Evolutionary conservation across 352 stramenopile species (phyloP).

Genomic region (Lagenidium sp.): DNA sequence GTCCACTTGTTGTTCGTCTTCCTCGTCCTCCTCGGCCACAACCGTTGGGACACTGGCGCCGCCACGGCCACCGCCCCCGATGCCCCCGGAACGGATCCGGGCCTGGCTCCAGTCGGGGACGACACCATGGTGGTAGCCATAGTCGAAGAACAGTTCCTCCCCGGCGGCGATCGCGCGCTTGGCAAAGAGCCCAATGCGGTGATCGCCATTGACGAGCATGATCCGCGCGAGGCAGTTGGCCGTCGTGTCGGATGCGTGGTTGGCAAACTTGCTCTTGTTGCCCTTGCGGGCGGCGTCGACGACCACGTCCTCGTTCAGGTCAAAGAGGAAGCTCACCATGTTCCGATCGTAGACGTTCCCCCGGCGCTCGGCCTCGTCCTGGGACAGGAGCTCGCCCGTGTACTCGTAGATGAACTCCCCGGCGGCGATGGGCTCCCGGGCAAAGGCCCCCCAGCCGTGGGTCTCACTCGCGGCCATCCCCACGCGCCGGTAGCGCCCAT

Average conservation of each 20-base stretch:
- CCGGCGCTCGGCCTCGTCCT: constrained; percentile 79
- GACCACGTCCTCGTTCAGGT: constrained; percentile 89
- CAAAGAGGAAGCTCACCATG: constrained; percentile 92
- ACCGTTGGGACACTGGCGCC: too few relatives aligned
- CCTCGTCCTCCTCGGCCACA: too few relatives aligned
- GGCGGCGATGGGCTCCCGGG: constrained; percentile 34
- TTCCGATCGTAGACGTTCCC: constrained; percentile 88
- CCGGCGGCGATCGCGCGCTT: constrained; percentile 78
- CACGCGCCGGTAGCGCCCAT: constrained; percentile 38
- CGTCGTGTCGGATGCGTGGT: constrained; percentile 67
- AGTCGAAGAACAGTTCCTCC: constrained; percentile 84
- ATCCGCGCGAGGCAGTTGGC: constrained; percentile 86
- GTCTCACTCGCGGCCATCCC: constrained; percentile 48
- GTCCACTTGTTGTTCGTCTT: neutral
- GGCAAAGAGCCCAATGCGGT: constrained; percentile 92
- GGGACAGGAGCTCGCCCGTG: constrained; percentile 87
- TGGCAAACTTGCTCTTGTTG: constrained; percentile 95
- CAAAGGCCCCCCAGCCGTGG: constrained; percentile 71
- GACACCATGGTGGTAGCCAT: constrained; percentile 72
- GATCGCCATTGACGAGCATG: constrained; percentile 88
- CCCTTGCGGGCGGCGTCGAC: constrained; percentile 92
- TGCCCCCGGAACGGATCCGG: constrained; percentile 22
- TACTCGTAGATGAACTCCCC: constrained; percentile 83
- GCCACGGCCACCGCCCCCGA: too few relatives aligned
- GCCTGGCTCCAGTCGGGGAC: constrained; percentile 75